Base-by-base conservation (phyloP, 805 yeast species). In the Ogataea pini region DNA sequence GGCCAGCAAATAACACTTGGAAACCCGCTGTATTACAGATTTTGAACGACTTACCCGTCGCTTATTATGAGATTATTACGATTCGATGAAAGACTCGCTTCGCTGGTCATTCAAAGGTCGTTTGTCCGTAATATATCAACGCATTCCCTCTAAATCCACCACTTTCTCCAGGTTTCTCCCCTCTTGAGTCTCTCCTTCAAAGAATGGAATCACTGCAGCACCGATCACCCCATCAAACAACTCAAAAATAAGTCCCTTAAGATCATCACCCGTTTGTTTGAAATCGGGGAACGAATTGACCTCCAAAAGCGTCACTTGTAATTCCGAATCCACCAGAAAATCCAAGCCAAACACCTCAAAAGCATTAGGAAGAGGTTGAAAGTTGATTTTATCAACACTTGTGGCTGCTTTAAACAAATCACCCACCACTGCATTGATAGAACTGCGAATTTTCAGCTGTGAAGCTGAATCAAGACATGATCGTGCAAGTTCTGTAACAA, bases 211-310 rank as follows among this genome's bases (percentile, higher is more conserved):
- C 28, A 85, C 79, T 8, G 77, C 72, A 7, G 68, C 64, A 3
- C 65, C 58, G 0, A 80, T 78, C 0, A 82, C 78, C 9, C 75
- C 76, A 22, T 77, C 82, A 59, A 91, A 86, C 37, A 91, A 70
- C 29, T 77, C 85, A 53, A 75, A 74, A 25, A 94, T 86, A 18
- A 89, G 60, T 2, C 58, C 71, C 60, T 85, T 86, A 57, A 92
- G 72, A 7, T 78, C 85, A 13, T 71, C 78, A 14, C 99, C 99
- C 0, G 98, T 94, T 68, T 94, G 99, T 61, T 89, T 90, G 70
- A 94, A 94, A 63, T 94, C 99, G 1, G 99, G 99, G 62, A 85
- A 94, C 13, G 98, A 85, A 61, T 94, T 94, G 38, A 90, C 88
- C 65, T 94, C 98, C 36, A 92, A 69, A 22, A 94, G 62, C 38